Evolutionary conservation across 1,284 basidiomycete genomes (phyloP).

Genomic region (Ceratobasidium sp.): DNA sequence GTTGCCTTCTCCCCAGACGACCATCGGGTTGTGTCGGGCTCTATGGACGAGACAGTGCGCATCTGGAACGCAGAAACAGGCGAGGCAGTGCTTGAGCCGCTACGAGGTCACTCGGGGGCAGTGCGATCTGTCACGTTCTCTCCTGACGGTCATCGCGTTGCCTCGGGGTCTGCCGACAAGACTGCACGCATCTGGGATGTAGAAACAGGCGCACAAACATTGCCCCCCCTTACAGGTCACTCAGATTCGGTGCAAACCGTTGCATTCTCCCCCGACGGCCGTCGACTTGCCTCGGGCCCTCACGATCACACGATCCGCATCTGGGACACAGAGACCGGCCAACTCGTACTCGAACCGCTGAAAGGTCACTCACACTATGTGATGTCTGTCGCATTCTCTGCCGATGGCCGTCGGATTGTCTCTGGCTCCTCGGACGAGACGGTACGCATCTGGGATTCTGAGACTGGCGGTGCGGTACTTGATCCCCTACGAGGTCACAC

Average conservation of each 20-base stretch:
- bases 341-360: neutral
- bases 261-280: neutral
- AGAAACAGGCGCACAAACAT: neutral
- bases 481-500: conserved; percentile 84
- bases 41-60: conserved; percentile 13
- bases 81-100: neutral
- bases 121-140: conserved; percentile 27
- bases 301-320: neutral
- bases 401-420: conserved; percentile 85
- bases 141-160: conserved; percentile 18
- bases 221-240: conserved; percentile 8
- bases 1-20: neutral
- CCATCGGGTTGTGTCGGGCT: conserved; percentile 14
- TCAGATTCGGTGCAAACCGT: neutral
- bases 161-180: conserved; percentile 13
- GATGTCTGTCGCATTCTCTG: conserved; percentile 66
- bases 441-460: conserved; percentile 91
- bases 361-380: conserved; percentile 12
- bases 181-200: conserved; percentile 19
- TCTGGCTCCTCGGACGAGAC: conserved; percentile 90
- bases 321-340: neutral
- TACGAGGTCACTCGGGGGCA: conserved; percentile 7
- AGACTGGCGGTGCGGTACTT: conserved; percentile 73
- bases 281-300: neutral
- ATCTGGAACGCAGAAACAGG: conserved; percentile 39